These are phyloP conservation scores for Suillus sp. DNA, from an alignment of 768 basidiomycete species.

Conservation along the genomic window DNA sequence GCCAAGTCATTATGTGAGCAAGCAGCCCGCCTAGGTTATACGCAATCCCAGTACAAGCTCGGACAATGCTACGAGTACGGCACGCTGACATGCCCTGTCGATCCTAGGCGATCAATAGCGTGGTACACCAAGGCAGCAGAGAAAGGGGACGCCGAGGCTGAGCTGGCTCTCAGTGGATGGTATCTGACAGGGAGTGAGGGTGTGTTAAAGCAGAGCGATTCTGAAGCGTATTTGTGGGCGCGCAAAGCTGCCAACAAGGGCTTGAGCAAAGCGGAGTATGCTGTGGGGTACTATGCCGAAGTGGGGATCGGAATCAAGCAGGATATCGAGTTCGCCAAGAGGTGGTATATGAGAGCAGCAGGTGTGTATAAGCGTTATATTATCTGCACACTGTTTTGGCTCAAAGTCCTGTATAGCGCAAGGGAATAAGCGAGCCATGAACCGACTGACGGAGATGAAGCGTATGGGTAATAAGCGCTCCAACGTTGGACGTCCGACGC, in stretches of 20 bases:
- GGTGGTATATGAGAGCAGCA: conserved; percentile 99
- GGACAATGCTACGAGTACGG: conserved; percentile 97
- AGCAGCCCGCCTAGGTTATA: conserved; percentile 91
- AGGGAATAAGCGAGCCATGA: conserved; percentile 98
- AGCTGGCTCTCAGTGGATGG: conserved; percentile 96
- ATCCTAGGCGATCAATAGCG: conserved; percentile 91
- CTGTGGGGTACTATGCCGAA: conserved; percentile 97
- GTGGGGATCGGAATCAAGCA: conserved; percentile 97
- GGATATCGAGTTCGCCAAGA: conserved; percentile 92
- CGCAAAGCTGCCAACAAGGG: conserved; percentile 96
- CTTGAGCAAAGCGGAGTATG: conserved; percentile 95
- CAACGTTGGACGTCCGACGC: conserved; percentile 82
- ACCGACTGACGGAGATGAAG: conserved; percentile 93
- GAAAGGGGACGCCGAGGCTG: conserved; percentile 93
- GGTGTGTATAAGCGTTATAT: conserved; percentile 53
- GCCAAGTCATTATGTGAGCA: conserved; percentile 87
- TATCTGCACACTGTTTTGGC: conserved; percentile 2
- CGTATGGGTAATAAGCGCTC: conserved; percentile 79
- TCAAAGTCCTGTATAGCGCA: conserved; percentile 60
- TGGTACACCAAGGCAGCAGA: conserved; percentile 99
- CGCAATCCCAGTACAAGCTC: conserved; percentile 92
- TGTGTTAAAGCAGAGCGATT: conserved; percentile 95
- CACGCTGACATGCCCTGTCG: conserved; percentile 82
- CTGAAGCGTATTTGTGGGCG: conserved; percentile 99
- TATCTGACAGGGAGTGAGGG: conserved; percentile 96